Conservation (phyloP, 2,329 filamentous ascomycete genomes). For the Fusarium abutilonis region DNA sequence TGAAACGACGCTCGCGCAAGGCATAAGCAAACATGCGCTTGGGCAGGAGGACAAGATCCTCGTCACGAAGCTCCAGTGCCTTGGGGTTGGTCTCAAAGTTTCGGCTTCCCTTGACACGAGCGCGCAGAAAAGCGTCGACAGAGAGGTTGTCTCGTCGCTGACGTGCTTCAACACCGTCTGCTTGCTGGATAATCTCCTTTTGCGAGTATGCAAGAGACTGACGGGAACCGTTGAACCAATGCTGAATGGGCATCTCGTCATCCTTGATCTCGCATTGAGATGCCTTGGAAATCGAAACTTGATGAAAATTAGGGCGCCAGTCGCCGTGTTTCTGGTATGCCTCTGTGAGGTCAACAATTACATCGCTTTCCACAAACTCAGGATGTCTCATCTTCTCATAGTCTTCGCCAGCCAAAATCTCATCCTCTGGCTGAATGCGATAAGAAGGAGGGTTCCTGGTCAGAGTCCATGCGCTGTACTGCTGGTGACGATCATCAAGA, state of each 20-base stretch:
- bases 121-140: slow-evolving; percentile 49
- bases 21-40: slow-evolving; percentile 56
- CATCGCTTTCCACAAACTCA: slow-evolving; percentile 55
- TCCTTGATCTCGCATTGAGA: slow-evolving; percentile 46
- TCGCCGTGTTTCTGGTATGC: slow-evolving; percentile 53
- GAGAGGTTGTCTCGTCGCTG: slow-evolving; percentile 52
- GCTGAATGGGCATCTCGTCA: slow-evolving; percentile 52
- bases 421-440: slow-evolving; percentile 44
- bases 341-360: slow-evolving; percentile 56
- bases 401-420: slow-evolving; percentile 47
- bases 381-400: slow-evolving; percentile 52
- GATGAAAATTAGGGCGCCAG: slow-evolving; percentile 50
- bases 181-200: slow-evolving; percentile 50
- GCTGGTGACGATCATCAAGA: slow-evolving; percentile 51
- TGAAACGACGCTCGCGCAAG: slow-evolving; percentile 53
- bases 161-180: slow-evolving; percentile 50
- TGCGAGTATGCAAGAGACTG: slow-evolving; percentile 49
- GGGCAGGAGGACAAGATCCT: slow-evolving; percentile 51
- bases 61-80: slow-evolving; percentile 42
- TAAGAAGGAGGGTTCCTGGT: slow-evolving; percentile 51
- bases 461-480: slow-evolving; percentile 56
- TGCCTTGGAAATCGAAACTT: slow-evolving; percentile 47
- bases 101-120: slow-evolving; percentile 50
- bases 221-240: slow-evolving; percentile 49
- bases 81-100: slow-evolving; percentile 49